Evolutionary conservation across 495 filamentous ascomycete genomes (phyloP).

Genomic region (Penicillium nucicola): DNA sequence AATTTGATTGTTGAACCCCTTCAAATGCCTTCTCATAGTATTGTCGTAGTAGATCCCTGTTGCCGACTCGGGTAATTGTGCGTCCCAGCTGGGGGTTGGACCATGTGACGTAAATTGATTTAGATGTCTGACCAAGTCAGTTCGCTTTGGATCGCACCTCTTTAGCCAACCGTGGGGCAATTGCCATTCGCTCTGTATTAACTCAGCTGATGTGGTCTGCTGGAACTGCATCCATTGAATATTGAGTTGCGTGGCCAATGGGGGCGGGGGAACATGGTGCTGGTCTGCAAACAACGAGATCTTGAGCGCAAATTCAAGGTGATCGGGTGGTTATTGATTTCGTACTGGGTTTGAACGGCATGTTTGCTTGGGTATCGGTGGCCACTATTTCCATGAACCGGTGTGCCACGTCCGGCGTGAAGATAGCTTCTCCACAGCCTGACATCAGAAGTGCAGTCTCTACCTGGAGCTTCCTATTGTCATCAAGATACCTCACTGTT

Average conservation of each 20-base stretch:
- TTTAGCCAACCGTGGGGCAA: conserved; percentile 25
- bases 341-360: neutral
- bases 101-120: conserved; percentile 19
- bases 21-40: conserved; percentile 55
- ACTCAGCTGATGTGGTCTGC: conserved; percentile 12
- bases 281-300: conserved; percentile 1
- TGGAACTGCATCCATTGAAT: conserved; percentile 18
- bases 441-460: too few species aligned
- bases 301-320: too few species aligned
- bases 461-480: too few species aligned
- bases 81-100: conserved; percentile 15
- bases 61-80: conserved; percentile 51
- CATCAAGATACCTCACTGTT: too few species aligned
- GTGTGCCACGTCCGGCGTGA: too few species aligned
- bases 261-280: conserved; percentile 1
- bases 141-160: conserved; percentile 22
- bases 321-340: too few species aligned
- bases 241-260: conserved; percentile 15
- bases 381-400: too few species aligned
- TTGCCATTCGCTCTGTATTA: conserved; percentile 39
- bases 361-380: neutral
- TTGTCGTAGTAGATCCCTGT: conserved; percentile 52
- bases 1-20: conserved; percentile 43
- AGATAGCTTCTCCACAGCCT: too few species aligned
- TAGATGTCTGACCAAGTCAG: conserved; percentile 7